Percentiles rank a stretch among this genome's conserved stretches.
phyloP scores from a whole-genome alignment of 1,139 yeast species.

The Yamadazyma taylorii region DNA sequence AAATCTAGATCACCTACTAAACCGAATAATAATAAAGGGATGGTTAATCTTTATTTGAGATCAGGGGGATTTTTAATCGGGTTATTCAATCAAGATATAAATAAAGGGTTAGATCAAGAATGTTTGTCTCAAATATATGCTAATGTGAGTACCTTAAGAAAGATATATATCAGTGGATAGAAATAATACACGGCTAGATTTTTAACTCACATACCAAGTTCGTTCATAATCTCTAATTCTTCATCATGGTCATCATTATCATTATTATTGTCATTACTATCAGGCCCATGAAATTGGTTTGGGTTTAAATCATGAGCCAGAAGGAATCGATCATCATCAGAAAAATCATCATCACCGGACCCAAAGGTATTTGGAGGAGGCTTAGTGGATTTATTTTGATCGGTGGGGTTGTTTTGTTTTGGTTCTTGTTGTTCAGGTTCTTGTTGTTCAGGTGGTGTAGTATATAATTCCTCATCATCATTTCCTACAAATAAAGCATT shows the following conservation, averaged over 20 bases:
- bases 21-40: slow-evolving; percentile 11
- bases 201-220: slow-evolving; percentile 27
- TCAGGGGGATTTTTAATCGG: slow-evolving; percentile 62
- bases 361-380: background rate
- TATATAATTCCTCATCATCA: slow-evolving; percentile 23
- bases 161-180: slow-evolving; percentile 30
- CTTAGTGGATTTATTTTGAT: no score
- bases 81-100: slow-evolving; percentile 37
- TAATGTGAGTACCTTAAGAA: slow-evolving; percentile 39
- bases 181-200: background rate
- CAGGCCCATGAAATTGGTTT: background rate
- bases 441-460: slow-evolving; percentile 8
- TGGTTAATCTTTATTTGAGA: slow-evolving; percentile 43
- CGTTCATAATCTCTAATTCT: slow-evolving; percentile 42
- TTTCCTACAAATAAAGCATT: slow-evolving; percentile 26
- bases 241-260: slow-evolving; percentile 23
- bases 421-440: background rate
- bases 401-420: no score
- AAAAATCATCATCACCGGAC: slow-evolving; percentile 8
- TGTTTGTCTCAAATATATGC: slow-evolving; percentile 49
- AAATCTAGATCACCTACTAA: slow-evolving; percentile 15
- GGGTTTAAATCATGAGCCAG: slow-evolving; percentile 7
- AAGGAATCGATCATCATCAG: slow-evolving; percentile 12
- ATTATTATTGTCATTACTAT: slow-evolving; percentile 14
- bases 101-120: slow-evolving; percentile 34